Evolutionary conservation across 257 asterid genomes (phyloP), one percentile per base, ranked within the genome.

Genomic region (Nicotiana obtusifolia): DNA sequence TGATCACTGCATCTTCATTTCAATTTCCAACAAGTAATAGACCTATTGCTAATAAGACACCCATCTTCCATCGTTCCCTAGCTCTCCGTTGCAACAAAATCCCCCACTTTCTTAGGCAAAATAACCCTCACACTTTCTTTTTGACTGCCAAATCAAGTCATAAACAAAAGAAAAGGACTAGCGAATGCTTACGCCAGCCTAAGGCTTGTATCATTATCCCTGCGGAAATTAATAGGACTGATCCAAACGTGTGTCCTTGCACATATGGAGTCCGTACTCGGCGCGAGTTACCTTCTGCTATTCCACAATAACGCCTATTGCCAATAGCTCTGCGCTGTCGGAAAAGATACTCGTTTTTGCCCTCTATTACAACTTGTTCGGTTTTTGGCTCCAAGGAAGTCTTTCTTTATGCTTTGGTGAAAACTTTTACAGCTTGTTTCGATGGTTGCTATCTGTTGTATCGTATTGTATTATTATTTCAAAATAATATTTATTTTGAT

Each of bases 81-180:
- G 41, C 41, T 35, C 41, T 35, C 2, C 44, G 44, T 41, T 41
- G 47, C 11, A 41, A 41, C 47, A 41, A 41, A 82, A 85, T 10
- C 87, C 79, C 87, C 87, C 87, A 85, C 80, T 78, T 85, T 71
- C 65, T 82, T 49, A 82, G 87, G 87, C 52, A 52, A 76, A 66
- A 71, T 22, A 75, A 80, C 26, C 24, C 78, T 68, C 7, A 5
- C 44, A 52, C 78, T 31, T 54, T 49, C 65, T 69, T 30, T 78
- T 78, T 35, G 77, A 78, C 79, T 82, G 85, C 82, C 85, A 85
- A 71, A 85, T 82, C 87, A 66, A 82, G 79, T 64, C 62, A 71
- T 44, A 44, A 7, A 6, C 9, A 37, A 41, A 41, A 7, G 10
- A 41, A 73, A 13, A 73, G 19, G 35, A 20, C 78, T 5, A 3